Evolutionary conservation across 2,329 filamentous ascomycete genomes (phyloP), one percentile per base, ranked within the genome.

Genomic region (Microthyrium microscopicum): DNA sequence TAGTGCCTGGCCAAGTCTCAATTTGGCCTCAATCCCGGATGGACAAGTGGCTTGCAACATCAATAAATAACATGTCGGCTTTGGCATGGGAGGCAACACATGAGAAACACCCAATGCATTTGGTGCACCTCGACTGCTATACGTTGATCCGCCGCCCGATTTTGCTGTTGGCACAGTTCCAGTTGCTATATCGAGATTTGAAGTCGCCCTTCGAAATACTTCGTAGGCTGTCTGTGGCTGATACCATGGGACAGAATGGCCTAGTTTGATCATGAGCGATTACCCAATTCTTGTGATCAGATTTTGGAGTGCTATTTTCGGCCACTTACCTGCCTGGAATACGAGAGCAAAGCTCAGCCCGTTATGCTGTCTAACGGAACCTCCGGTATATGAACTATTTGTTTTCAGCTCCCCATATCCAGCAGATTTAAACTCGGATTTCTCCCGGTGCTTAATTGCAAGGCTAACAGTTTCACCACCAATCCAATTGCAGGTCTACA

Each of bases 211-310:
- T 15, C 58, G 53, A 47, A 72, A 71, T 29, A 72, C 62, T 38
- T 63, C 52, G 32, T 62, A 68, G 3, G 62, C 57, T 0, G 64
- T 65, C 41, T 69, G 55, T 0, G 67, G 68, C 42, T 70, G 64
- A 42, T 69, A 70, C 1, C 61, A 56, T 11, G 62, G 62, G 2
- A 67, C 58, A 37, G 28, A 15, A 15, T 35, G 33, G 9, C 11
- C 27, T 8, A 17, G 15, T 8, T 8, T 29, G 9, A 8, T 9
- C 16, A 8, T 16, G 11, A 16, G 15, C 16, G n/a, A n/a, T n/a
- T n/a, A n/a, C n/a, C n/a, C n/a, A n/a, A n/a, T n/a, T n/a, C n/a
- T n/a, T n/a, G n/a, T n/a, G n/a, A n/a, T n/a, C n/a, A n/a, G n/a
- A n/a, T n/a, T n/a, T n/a, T n/a, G n/a, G n/a, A n/a, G n/a, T n/a